These are phyloP conservation scores for Sporothrix luriei DNA, from an alignment of 2,329 filamentous ascomycete species.

Conservation along the genomic window DNA sequence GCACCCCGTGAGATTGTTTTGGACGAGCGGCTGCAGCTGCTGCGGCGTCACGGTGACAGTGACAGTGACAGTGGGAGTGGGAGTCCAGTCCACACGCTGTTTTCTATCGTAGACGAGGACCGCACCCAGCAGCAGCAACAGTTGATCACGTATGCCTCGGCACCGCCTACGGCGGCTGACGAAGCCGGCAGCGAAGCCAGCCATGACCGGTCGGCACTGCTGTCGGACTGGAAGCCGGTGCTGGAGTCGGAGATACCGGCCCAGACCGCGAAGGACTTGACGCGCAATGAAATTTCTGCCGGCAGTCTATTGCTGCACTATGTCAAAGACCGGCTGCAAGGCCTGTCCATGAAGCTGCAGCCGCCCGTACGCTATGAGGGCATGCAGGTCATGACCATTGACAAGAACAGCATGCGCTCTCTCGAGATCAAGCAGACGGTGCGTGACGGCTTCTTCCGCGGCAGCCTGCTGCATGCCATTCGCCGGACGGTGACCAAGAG, in stretches of 20 bases:
- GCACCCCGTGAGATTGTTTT: conserved; percentile 83
- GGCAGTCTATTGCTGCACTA: conserved; percentile 84
- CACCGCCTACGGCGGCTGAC: conserved; percentile 39
- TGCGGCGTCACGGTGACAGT: not conserved
- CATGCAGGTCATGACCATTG: conserved; percentile 82
- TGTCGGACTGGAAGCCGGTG: conserved; percentile 70
- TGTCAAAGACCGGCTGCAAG: conserved; percentile 75
- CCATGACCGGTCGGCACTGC: not conserved
- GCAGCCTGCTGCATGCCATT: conserved; percentile 87
- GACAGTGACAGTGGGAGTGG: not conserved
- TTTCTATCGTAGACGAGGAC: conserved; percentile 72
- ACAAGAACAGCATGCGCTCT: conserved; percentile 86
- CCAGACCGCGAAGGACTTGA: conserved; percentile 60
- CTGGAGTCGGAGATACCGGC: conserved; percentile 71
- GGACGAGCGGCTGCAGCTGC: conserved; percentile 59
- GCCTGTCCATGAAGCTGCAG: conserved; percentile 77
- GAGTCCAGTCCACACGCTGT: conserved; percentile 59
- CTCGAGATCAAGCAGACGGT: conserved; percentile 88
- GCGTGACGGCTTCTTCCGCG: conserved; percentile 74
- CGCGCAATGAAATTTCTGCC: conserved; percentile 69
- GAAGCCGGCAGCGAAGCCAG: not conserved
- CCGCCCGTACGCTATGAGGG: conserved; percentile 74
- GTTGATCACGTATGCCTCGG: conserved; percentile 71
- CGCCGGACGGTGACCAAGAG: conserved; percentile 89
- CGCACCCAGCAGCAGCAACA: conserved; percentile 46